These are phyloP conservation scores for Chrysanthemum seticuspe DNA, from an alignment of 129 eudicot species.

Conservation along the genomic window DNA sequence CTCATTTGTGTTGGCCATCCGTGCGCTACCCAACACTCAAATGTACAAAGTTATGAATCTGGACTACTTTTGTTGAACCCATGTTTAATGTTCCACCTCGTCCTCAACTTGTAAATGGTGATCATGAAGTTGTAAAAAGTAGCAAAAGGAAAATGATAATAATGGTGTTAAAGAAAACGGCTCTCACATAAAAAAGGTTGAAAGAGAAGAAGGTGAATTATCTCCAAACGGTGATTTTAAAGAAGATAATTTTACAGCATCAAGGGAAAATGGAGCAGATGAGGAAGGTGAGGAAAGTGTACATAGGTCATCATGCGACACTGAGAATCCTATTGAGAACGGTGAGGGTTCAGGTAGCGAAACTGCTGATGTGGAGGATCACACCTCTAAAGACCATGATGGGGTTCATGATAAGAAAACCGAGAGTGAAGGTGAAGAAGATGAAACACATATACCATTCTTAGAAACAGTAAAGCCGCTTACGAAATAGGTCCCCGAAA, in stretches of 20 bases:
- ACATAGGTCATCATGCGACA: slow-evolving; percentile 60
- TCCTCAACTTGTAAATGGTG: slow-evolving; percentile 44
- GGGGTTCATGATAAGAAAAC: slow-evolving; percentile 53
- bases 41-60: slow-evolving; percentile 25
- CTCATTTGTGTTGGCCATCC: no score
- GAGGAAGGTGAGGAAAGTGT: slow-evolving; percentile 75
- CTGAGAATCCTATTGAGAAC: slow-evolving; percentile 68
- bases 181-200: slow-evolving; percentile 33
- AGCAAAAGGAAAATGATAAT: slow-evolving; percentile 23
- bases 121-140: slow-evolving; percentile 43
- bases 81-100: slow-evolving; percentile 65
- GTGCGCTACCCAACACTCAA: no score
- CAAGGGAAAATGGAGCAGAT: slow-evolving; percentile 34
- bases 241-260: slow-evolving; percentile 50
- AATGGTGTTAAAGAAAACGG: slow-evolving; percentile 37
- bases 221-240: slow-evolving; percentile 66
- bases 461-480: slow-evolving; percentile 67
- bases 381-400: slow-evolving; percentile 60
- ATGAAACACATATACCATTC: slow-evolving; percentile 33
- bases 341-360: slow-evolving; percentile 65
- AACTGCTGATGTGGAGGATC: slow-evolving; percentile 68
- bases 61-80: slow-evolving; percentile 82
- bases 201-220: slow-evolving; percentile 87
- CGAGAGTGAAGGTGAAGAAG: slow-evolving; percentile 87
- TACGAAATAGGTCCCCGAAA: slow-evolving; percentile 35